phyloP scores from a whole-genome alignment of 352 stramenopile species.

The Phytophthora niederhauseri region DNA sequence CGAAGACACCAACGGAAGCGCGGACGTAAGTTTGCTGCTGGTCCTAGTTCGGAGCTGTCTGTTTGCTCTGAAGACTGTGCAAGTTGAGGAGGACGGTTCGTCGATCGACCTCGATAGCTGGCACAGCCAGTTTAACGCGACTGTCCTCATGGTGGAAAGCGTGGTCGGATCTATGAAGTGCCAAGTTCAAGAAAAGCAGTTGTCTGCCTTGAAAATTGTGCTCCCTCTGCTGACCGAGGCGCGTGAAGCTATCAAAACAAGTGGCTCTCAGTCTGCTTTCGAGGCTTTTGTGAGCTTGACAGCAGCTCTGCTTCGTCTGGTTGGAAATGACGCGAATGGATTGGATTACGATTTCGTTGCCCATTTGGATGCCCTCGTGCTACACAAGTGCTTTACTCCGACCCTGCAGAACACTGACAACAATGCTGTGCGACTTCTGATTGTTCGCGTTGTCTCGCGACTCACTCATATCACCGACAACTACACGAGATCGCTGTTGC shows the following conservation, averaged over 20 bases:
- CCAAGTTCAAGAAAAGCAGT: constrained; percentile 19
- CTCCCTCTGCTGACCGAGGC: constrained; percentile 30
- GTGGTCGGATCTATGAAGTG: constrained; percentile 17
- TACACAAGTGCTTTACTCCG: constrained; percentile 35
- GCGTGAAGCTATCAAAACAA: constrained; percentile 30
- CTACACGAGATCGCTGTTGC: constrained; percentile 61
- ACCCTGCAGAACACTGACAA: constrained; percentile 32
- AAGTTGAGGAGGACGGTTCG: background rate
- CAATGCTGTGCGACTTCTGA: constrained; percentile 27
- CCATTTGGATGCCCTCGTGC: constrained; percentile 41
- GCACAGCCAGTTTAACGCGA: constrained; percentile 14
- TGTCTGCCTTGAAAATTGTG: constrained; percentile 22
- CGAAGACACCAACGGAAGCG: background rate
- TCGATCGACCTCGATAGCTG: background rate
- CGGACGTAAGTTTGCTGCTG: constrained; percentile 17
- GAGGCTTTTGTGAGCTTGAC: constrained; percentile 44
- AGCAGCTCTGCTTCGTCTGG: constrained; percentile 39
- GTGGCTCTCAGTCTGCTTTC: constrained; percentile 18
- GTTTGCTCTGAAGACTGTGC: constrained; percentile 17
- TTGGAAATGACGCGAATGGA: constrained; percentile 17
- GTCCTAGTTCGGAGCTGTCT: constrained; percentile 33
- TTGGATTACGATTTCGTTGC: constrained; percentile 46
- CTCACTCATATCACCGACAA: constrained; percentile 46
- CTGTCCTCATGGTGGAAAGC: constrained; percentile 28
- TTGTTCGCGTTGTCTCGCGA: constrained; percentile 49